phyloP scores from a whole-genome alignment of 2,329 filamentous ascomycete species.

The Mycogone perniciosa region DNA sequence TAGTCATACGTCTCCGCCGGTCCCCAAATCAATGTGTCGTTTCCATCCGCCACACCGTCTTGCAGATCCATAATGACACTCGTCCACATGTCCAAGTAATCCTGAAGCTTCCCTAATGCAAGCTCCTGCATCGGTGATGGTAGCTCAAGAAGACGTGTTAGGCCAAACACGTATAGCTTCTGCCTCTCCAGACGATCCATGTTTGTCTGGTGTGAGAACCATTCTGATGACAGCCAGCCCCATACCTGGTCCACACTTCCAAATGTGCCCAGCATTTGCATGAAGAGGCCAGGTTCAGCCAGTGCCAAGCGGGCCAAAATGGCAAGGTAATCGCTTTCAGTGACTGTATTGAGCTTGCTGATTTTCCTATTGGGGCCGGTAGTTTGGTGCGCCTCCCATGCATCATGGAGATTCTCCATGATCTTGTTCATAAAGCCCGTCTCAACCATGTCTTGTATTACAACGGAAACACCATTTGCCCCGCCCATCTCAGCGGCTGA shows the following conservation, averaged over 20 bases:
- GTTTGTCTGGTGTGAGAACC: conserved; percentile 63
- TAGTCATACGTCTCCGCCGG: conserved; percentile 41
- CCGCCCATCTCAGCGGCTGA: conserved; percentile 57
- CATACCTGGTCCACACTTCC: conserved; percentile 46
- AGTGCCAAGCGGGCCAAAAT: conserved; percentile 75
- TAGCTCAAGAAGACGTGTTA: conserved; percentile 66
- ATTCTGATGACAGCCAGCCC: conserved; percentile 54
- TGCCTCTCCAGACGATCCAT: conserved; percentile 59
- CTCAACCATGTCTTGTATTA: conserved; percentile 60
- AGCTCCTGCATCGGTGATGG: conserved; percentile 51
- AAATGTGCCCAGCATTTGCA: conserved; percentile 47
- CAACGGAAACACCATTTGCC: conserved; percentile 51
- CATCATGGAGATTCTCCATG: conserved; percentile 59
- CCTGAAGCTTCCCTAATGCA: conserved; percentile 58
- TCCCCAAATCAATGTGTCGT: conserved; percentile 47
- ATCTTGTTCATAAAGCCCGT: conserved; percentile 58
- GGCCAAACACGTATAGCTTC: conserved; percentile 66
- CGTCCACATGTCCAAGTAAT: conserved; percentile 71
- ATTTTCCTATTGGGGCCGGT: conserved; percentile 71
- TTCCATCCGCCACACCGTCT: conserved; percentile 48
- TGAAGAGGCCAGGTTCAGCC: conserved; percentile 63
- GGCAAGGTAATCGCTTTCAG: conserved; percentile 78
- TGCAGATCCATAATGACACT: conserved; percentile 60
- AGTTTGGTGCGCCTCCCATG: conserved; percentile 70
- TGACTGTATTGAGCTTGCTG: conserved; percentile 63